phyloP scores from a whole-genome alignment of 2,329 filamentous ascomycete species.

The Fusarium oxysporum region DNA sequence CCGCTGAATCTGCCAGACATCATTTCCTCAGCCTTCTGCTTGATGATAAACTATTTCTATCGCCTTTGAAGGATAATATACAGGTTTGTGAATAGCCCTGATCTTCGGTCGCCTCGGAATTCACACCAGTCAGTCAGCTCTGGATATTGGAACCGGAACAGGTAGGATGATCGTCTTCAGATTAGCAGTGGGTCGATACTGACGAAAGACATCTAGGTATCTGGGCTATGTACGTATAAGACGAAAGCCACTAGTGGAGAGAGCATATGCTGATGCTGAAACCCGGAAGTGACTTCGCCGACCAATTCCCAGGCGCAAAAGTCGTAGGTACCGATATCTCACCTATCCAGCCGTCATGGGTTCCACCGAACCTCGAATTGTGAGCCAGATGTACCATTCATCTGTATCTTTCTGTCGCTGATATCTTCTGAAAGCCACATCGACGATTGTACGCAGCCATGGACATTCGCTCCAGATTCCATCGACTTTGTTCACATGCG shows the following conservation, averaged over 20 bases:
- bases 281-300: conserved; percentile 59
- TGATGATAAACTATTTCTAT: conserved; percentile 18
- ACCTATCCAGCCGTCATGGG: conserved; percentile 59
- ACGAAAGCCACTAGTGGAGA: fast-evolving
- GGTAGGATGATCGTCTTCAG: not conserved
- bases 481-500: conserved; percentile 72
- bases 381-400: not conserved
- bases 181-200: not conserved
- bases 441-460: conserved; percentile 47
- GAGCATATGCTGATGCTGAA: not conserved
- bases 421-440: not conserved
- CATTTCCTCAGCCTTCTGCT: conserved; percentile 17
- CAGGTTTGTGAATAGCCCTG: not conserved
- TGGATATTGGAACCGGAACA: conserved; percentile 36
- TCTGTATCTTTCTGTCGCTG: fast-evolving
- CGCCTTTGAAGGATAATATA: conserved; percentile 10
- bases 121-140: not conserved
- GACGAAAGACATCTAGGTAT: not conserved
- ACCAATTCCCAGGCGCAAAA: conserved; percentile 57
- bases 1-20: not conserved
- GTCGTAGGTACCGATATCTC: conserved; percentile 66
- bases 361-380: conserved; percentile 25
- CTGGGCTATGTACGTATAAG: conserved; percentile 9
- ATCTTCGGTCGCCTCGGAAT: not conserved
- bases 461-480: conserved; percentile 45